These are phyloP conservation scores for Phytophthora vignae DNA, from an alignment of 352 stramenopile genomes.

Conservation along the genomic window DNA sequence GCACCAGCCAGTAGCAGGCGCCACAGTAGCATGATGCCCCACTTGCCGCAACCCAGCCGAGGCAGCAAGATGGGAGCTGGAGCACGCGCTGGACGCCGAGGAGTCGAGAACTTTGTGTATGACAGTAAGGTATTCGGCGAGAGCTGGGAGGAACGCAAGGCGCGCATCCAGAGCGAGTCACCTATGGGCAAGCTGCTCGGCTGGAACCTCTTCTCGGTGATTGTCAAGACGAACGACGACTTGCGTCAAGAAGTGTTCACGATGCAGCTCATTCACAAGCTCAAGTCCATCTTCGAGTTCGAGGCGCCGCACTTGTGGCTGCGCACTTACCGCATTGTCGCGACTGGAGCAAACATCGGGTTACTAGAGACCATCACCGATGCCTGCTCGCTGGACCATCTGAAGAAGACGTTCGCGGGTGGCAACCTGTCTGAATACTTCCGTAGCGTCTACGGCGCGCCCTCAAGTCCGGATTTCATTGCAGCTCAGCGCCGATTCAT, in stretches of 20 bases:
- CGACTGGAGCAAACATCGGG: slow-evolving; percentile 93
- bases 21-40: slow-evolving; percentile 28
- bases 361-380: slow-evolving; percentile 97
- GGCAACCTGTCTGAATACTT: slow-evolving; percentile 94
- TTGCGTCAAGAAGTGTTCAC: slow-evolving; percentile 97
- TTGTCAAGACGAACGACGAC: slow-evolving; percentile 99
- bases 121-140: slow-evolving; percentile 84
- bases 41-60: slow-evolving; percentile 38
- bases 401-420: slow-evolving; percentile 94
- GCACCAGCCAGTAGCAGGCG: slow-evolving; percentile 20
- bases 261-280: slow-evolving; percentile 97
- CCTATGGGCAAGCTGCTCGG: slow-evolving; percentile 79
- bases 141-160: slow-evolving; percentile 69
- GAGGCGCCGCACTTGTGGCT: slow-evolving; percentile 93
- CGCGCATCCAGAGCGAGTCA: slow-evolving; percentile 72
- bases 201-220: slow-evolving; percentile 94
- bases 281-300: slow-evolving; percentile 95
- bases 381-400: slow-evolving; percentile 95
- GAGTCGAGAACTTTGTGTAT: slow-evolving; percentile 79
- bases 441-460: slow-evolving; percentile 58
- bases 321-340: slow-evolving; percentile 95
- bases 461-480: slow-evolving; percentile 49
- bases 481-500: slow-evolving; percentile 94
- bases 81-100: slow-evolving; percentile 31
- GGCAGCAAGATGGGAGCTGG: slow-evolving; percentile 36